Evolutionary conservation across 2,329 filamentous ascomycete genomes (phyloP).

Genomic region (Madurella fahalii): DNA sequence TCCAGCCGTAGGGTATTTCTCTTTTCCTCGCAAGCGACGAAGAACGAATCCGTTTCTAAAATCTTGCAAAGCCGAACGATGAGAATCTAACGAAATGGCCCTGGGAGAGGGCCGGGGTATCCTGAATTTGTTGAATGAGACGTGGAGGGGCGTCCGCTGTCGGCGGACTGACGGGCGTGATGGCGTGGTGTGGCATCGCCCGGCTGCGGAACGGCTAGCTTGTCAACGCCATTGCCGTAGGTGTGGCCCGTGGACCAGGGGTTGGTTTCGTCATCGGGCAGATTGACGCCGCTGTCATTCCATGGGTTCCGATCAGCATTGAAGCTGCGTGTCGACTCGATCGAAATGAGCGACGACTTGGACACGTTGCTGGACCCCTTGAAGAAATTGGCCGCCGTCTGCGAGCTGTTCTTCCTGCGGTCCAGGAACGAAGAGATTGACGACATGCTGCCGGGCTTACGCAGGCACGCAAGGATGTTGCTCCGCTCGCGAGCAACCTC

Average conservation of each 20-base stretch:
- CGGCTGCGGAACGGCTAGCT: slow-evolving; percentile 62
- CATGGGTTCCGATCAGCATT: slow-evolving; percentile 92
- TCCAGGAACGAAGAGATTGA: slow-evolving; percentile 95
- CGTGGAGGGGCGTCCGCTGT: slow-evolving; percentile 88
- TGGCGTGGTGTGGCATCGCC: slow-evolving; percentile 84
- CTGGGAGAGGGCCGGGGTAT: slow-evolving; percentile 82
- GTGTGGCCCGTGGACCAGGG: slow-evolving; percentile 54
- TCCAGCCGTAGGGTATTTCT: slow-evolving; percentile 54
- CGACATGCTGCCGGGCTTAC: slow-evolving; percentile 91
- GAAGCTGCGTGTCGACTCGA: slow-evolving; percentile 89
- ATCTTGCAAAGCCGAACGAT: slow-evolving; percentile 30
- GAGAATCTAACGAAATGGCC: slow-evolving; percentile 78
- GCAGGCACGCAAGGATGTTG: slow-evolving; percentile 84
- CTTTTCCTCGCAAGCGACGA: slow-evolving; percentile 40
- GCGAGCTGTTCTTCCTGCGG: slow-evolving; percentile 88
- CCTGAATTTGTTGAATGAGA: slow-evolving; percentile 93
- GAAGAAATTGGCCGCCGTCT: slow-evolving; percentile 80
- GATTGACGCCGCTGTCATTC: slow-evolving; percentile 96
- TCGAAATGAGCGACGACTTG: slow-evolving; percentile 91
- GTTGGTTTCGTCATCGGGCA: slow-evolving; percentile 81
- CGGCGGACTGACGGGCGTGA: slow-evolving; percentile 76
- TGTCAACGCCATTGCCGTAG: slow-evolving; percentile 55
- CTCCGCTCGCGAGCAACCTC: slow-evolving; percentile 75
- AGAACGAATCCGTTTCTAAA: slow-evolving; percentile 35
- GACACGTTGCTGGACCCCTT: slow-evolving; percentile 88